Evolutionary conservation across 2,329 filamentous ascomycete genomes (phyloP), one percentile per base, ranked within the genome.

Genomic region (Sarocladium brachiariae): DNA sequence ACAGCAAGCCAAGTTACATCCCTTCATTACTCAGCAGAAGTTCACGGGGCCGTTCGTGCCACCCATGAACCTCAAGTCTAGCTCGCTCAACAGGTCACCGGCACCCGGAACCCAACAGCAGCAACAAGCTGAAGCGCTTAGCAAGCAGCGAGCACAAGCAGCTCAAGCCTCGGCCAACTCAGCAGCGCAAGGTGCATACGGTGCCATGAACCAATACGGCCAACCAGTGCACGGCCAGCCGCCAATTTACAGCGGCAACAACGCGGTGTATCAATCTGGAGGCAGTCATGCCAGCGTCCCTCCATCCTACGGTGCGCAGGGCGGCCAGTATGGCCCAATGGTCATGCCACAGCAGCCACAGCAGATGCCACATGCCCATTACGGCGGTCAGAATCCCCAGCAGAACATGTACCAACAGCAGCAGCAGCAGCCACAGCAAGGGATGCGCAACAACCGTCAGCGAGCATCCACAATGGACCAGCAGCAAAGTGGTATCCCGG

Each of bases 11-110:
- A 96, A 96, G 65, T 74, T 96, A 53, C 93, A 99, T 64, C 93
- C 93, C 0, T 99, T 99, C 68, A 99, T 99, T 63, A 99, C 93
- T 1, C 93, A 99, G 65, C 87, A 95, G 63, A 99, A 97, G 72
- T 99, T 86, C 64, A 96, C 91, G 0, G 91, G 90, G 1, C 90
- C 91, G 3, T 99, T 99, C 63, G 88, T 97, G 45, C 93, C 93
- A 8, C 92, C 92, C 2, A 96, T 96, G 90, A 96, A 95, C 62
- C 73, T 97, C 53, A 96, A 96, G 66, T 83, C 89, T 18, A 89
- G 87, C 60, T 87, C 88, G 2, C 76, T 88, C 50, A 91, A 88
- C 65, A 81, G 93, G 61, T 95, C 92, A 18, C 89, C 91, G 13
- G 90, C 92, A 5, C 92, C 91, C 4, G 92, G 91, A 34, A 93